These are phyloP conservation scores for Penicillium canariense DNA, from an alignment of 495 filamentous ascomycete genomes.

Conservation along the genomic window DNA sequence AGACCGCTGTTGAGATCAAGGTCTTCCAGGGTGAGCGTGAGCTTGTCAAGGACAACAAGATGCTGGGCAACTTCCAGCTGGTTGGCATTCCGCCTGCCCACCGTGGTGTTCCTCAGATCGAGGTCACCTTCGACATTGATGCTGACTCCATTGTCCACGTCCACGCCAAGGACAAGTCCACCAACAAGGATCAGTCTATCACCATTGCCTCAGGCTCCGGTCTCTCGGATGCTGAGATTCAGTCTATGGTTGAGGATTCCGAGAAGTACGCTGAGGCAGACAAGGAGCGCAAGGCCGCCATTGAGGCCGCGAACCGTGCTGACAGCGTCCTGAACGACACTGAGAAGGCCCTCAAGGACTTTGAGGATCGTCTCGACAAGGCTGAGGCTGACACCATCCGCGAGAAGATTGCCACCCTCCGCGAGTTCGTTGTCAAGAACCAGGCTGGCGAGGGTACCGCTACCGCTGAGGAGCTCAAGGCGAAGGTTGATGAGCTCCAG, in stretches of 20 bases:
- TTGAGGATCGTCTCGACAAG: conserved; percentile 95
- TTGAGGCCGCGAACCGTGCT: conserved; percentile 93
- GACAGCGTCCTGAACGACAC: conserved; percentile 97
- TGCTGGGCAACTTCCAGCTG: conserved; percentile 99
- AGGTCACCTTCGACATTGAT: conserved; percentile 99
- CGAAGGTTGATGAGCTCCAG: conserved; percentile 97
- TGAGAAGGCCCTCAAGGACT: conserved; percentile 97
- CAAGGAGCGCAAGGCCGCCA: conserved; percentile 94
- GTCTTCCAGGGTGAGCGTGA: conserved; percentile 99
- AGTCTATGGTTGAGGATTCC: conserved; percentile 94
- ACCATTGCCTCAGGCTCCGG: conserved; percentile 98
- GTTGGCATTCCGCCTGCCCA: conserved; percentile 96
- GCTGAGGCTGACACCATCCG: conserved; percentile 84
- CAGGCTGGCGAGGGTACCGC: conserved; percentile 85
- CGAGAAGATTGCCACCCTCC: conserved; percentile 87
- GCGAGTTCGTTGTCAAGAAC: conserved; percentile 91
- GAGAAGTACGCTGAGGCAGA: conserved; percentile 94
- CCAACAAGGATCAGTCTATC: conserved; percentile 99
- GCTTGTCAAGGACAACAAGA: conserved; percentile 98
- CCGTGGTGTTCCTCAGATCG: conserved; percentile 95
- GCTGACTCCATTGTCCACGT: conserved; percentile 99
- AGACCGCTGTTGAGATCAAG: conserved; percentile 99
- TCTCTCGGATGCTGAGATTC: conserved; percentile 91
- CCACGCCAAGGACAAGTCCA: conserved; percentile 98
- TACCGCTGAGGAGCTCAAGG: conserved; percentile 89